phyloP scores from a whole-genome alignment of 192 early-diverging fungal genomes.

The Entrophospora sp. region DNA sequence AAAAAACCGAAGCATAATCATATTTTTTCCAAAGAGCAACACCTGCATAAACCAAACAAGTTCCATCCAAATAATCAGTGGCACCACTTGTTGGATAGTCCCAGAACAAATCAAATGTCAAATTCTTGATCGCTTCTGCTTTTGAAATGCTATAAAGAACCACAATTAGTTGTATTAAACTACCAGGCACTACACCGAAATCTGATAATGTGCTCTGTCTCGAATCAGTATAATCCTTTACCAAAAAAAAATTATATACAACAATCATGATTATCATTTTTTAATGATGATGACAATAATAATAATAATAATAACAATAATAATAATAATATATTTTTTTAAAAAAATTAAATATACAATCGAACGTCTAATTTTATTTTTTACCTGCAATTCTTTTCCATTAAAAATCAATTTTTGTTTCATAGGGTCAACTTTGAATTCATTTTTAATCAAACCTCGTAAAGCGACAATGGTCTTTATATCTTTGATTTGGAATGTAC shows the following conservation, averaged over 20 bases:
- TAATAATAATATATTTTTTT: neutral
- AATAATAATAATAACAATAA: neutral
- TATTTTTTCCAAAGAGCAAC: conserved; percentile 3
- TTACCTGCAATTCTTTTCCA: conserved; percentile 12
- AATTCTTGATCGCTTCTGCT: conserved; percentile 6
- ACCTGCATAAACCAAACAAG: conserved; percentile 15
- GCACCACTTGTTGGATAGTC: conserved; percentile 5
- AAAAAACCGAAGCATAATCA: conserved; percentile 18
- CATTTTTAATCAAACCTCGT: neutral
- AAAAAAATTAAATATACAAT: neutral
- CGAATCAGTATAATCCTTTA: neutral
- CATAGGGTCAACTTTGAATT: neutral
- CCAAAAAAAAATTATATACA: neutral
- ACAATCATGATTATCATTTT: no score
- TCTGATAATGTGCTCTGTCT: neutral
- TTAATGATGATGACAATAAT: no score
- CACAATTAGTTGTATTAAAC: conserved; percentile 21
- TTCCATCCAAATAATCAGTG: conserved; percentile 21
- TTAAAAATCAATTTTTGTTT: conserved; percentile 24
- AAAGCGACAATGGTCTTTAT: neutral
- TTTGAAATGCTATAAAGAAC: conserved; percentile 19
- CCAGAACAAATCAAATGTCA: conserved; percentile 21
- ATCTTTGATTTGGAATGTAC: neutral
- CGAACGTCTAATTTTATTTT: no score
- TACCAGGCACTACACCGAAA: conserved; percentile 6